phyloP scores from a whole-genome alignment of 805 yeast species.

The Lipomyces anomalus region DNA sequence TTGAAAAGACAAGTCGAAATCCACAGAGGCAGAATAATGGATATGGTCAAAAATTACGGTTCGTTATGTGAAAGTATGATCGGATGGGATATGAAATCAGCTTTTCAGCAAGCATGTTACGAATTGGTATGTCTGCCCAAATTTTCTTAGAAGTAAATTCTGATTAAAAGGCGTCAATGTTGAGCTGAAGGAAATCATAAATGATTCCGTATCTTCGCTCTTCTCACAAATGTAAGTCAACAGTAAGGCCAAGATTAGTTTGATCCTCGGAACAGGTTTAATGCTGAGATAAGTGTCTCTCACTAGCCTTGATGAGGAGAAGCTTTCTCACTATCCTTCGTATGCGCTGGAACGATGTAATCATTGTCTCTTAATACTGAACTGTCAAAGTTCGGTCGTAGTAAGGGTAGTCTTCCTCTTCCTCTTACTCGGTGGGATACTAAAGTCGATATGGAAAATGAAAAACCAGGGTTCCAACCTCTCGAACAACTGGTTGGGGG shows the following conservation, averaged over 20 bases:
- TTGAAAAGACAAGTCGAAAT: conserved; percentile 25
- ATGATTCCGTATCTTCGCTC: conserved; percentile 85
- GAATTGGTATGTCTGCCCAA: conserved; percentile 29
- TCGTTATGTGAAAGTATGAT: conserved; percentile 61
- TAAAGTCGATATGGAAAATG: conserved; percentile 51
- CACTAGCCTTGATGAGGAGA: no score
- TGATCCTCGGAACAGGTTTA: conserved; percentile 90
- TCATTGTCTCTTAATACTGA: conserved; percentile 86
- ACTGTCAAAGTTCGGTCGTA: conserved; percentile 85
- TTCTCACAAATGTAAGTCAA: conserved; percentile 58
- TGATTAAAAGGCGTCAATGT: conserved; percentile 45
- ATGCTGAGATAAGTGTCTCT: no score
- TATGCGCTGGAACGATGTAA: no score
- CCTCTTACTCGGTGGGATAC: conserved; percentile 75
- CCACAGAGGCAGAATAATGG: conserved; percentile 26
- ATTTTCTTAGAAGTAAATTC: not conserved
- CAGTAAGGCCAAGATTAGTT: conserved; percentile 66
- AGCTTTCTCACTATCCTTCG: no score
- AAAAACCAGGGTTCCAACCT: conserved; percentile 77
- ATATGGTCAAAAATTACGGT: conserved; percentile 61
- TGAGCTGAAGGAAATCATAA: conserved; percentile 71
- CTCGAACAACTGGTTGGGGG: conserved; percentile 86
- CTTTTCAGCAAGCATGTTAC: conserved; percentile 61
- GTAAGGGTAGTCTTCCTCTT: conserved; percentile 47
- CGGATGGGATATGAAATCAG: conserved; percentile 66